Conservation (phyloP, 441 rosid species). For the Gossypium trilobum region DNA sequence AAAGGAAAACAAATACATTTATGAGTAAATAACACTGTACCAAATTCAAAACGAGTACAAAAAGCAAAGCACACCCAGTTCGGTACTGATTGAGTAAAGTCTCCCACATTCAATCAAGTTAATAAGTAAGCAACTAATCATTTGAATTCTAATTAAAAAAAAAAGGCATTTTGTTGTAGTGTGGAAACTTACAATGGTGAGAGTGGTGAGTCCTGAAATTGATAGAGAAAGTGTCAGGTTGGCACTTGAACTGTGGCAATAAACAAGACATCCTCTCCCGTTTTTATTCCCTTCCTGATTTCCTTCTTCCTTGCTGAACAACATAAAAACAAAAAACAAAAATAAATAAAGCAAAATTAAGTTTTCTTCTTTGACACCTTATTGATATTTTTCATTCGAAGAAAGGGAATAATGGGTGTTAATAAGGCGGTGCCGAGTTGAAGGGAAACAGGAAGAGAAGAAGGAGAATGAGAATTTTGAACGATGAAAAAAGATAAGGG, state of each 20-base stretch:
- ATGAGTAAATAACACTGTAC: not conserved
- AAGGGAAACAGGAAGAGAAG: not conserved
- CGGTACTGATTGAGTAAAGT: not conserved
- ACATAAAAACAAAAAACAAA: not conserved
- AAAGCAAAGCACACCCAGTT: conserved; percentile 1
- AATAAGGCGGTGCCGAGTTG: not conserved
- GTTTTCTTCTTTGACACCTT: not conserved
- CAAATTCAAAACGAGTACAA: conserved; percentile 4
- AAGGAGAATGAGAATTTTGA: not conserved
- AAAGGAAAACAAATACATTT: not conserved
- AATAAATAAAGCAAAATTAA: not conserved
- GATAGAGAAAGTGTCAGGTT: conserved; percentile 56
- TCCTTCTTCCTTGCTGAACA: not conserved
- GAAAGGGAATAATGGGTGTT: not conserved
- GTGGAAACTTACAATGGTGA: conserved; percentile 11
- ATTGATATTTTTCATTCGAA: not conserved
- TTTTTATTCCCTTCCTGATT: not conserved
- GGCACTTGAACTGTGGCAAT: conserved; percentile 87
- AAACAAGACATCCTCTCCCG: conserved; percentile 64
- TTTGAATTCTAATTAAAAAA: not conserved
- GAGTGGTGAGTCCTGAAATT: conserved; percentile 44
- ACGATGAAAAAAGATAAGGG: conserved; percentile 8
- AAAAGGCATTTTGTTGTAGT: not conserved
- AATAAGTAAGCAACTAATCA: not conserved
- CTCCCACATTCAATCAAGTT: not conserved